phyloP scores from a whole-genome alignment of 306 rosid species.

The Vachellia pachyceras region DNA sequence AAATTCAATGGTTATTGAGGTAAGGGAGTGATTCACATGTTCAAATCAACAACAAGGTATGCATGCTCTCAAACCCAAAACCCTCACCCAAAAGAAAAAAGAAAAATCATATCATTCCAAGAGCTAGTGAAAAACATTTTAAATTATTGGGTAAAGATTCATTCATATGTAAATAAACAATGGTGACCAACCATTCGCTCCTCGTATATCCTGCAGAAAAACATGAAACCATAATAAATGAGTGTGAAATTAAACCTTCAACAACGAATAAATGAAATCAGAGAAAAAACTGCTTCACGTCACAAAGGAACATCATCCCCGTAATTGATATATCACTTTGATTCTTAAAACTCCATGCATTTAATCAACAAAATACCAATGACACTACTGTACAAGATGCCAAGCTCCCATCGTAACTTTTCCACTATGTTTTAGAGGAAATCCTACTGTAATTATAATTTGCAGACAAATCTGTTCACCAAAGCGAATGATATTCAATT shows the following conservation, averaged over 20 bases:
- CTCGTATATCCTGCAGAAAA: slow-evolving; percentile 57
- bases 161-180: background rate
- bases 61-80: background rate
- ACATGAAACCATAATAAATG: slow-evolving; percentile 6
- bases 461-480: background rate
- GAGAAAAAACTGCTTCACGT: slow-evolving; percentile 37
- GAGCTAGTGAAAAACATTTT: slow-evolving; percentile 1
- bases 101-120: background rate
- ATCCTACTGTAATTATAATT: background rate
- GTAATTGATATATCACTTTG: background rate
- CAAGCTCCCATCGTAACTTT: background rate
- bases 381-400: background rate
- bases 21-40: background rate
- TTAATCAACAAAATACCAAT: background rate
- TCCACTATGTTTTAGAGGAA: background rate
- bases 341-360: background rate
- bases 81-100: background rate
- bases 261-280: background rate
- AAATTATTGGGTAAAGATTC: background rate
- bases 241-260: slow-evolving; percentile 28
- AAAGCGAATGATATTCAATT: background rate
- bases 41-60: slow-evolving; percentile 12
- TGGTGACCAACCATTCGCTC: slow-evolving; percentile 57
- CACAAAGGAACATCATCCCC: slow-evolving; percentile 4
- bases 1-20: background rate